Conservation (phyloP, 495 filamentous ascomycete genomes). For the Tuber aestivum region DNA sequence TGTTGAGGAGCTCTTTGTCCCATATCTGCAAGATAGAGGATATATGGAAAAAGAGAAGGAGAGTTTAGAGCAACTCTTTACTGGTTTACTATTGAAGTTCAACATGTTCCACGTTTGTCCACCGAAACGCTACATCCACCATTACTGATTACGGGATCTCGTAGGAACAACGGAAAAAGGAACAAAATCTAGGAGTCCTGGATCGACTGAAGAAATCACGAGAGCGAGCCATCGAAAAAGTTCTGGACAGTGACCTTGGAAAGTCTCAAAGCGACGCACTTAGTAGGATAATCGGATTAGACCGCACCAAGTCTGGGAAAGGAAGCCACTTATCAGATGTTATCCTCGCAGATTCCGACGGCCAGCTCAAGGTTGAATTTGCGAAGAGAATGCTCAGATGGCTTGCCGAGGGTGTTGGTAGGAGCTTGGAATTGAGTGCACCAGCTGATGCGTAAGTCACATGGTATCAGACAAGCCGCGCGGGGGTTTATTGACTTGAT, state of each 20-base stretch:
- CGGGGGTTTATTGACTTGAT: background rate
- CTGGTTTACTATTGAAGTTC: conserved; percentile 90
- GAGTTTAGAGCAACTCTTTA: conserved; percentile 85
- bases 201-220: conserved; percentile 42
- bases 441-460: conserved; percentile 61
- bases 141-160: background rate
- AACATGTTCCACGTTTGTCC: conserved; percentile 67
- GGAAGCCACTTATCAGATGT: conserved; percentile 53
- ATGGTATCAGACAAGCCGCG: background rate
- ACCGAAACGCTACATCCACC: conserved; percentile 5
- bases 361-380: conserved; percentile 70
- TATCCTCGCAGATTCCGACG: conserved; percentile 83
- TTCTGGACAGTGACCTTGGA: conserved; percentile 41
- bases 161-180: conserved; percentile 44
- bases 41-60: conserved; percentile 92
- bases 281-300: conserved; percentile 41
- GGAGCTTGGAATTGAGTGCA: conserved; percentile 80
- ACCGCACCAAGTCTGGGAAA: conserved; percentile 32
- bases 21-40: conserved; percentile 85
- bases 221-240: conserved; percentile 41
- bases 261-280: conserved; percentile 41
- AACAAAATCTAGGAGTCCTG: conserved; percentile 41
- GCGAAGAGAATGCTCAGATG: conserved; percentile 96
- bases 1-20: conserved; percentile 91
- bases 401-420: conserved; percentile 92